These are phyloP conservation scores for Gastrolobium villosum DNA, from an alignment of 306 rosid genomes.

Conservation along the genomic window DNA sequence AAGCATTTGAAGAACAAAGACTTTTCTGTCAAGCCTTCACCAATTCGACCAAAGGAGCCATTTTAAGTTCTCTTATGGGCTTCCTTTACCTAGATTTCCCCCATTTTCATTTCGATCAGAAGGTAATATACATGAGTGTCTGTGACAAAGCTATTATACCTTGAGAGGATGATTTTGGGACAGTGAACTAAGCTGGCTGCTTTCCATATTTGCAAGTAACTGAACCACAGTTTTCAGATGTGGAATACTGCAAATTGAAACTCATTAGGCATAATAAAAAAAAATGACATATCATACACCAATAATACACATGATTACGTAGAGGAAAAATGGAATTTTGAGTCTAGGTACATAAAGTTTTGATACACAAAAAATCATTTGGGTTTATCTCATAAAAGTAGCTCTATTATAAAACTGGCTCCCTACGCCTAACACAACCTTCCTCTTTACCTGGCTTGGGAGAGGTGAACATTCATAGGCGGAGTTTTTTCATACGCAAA, in stretches of 20 bases:
- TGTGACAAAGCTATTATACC: slow-evolving; percentile 24
- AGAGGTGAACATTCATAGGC: no score
- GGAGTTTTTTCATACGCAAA: no score
- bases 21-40: background rate
- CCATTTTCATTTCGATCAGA: slow-evolving; percentile 11
- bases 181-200: slow-evolving; percentile 71
- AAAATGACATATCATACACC: slow-evolving; percentile 1
- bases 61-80: background rate
- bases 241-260: slow-evolving; percentile 66
- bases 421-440: no score
- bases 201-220: slow-evolving; percentile 88
- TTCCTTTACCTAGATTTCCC: slow-evolving; percentile 32
- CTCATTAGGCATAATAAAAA: slow-evolving; percentile 37
- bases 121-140: slow-evolving; percentile 1
- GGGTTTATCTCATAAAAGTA: no score
- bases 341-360: background rate
- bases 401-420: no score
- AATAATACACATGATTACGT: background rate
- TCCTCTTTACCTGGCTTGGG: no score
- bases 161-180: slow-evolving; percentile 55
- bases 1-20: slow-evolving; percentile 23
- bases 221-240: slow-evolving; percentile 79
- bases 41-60: background rate
- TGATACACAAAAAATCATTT: background rate
- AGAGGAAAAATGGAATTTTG: background rate